Conservation (phyloP, 257 asterid species). For the Ajuga chamaepitys region DNA sequence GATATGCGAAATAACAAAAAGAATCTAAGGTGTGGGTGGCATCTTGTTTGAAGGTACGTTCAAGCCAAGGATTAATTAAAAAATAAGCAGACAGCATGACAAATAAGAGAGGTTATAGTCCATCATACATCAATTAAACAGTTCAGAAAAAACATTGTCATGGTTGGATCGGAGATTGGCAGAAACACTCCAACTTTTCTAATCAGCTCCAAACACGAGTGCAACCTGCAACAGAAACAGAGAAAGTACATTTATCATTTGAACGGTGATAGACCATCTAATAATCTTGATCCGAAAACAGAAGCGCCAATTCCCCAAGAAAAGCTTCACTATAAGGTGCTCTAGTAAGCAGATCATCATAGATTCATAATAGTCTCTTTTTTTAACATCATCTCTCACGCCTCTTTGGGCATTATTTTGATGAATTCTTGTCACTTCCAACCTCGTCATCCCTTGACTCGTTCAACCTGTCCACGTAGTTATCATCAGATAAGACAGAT, state of each 20-base stretch:
- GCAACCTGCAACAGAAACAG: constrained; percentile 72
- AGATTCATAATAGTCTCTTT: constrained; percentile 14
- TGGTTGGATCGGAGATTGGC: constrained; percentile 36
- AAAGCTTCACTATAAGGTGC: constrained; percentile 19
- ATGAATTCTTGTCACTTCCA: constrained; percentile 17
- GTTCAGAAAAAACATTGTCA: constrained; percentile 46
- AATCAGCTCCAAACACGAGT: constrained; percentile 36
- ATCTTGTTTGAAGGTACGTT: constrained; percentile 17
- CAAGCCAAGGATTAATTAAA: constrained; percentile 13
- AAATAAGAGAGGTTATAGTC: constrained; percentile 45
- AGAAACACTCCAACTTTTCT: constrained; percentile 33
- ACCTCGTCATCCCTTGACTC: constrained; percentile 11
- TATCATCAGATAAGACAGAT: constrained; percentile 31
- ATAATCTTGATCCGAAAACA: constrained; percentile 25
- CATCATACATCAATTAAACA: constrained; percentile 59
- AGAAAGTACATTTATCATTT: constrained; percentile 35
- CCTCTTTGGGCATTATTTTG: background rate
- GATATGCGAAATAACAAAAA: background rate
- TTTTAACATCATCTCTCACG: constrained; percentile 10
- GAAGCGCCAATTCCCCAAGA: constrained; percentile 22
- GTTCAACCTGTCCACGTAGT: constrained; percentile 18
- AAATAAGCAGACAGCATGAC: constrained; percentile 18
- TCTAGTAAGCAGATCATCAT: constrained; percentile 23
- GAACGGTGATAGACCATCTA: constrained; percentile 33
- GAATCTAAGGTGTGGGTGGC: constrained; percentile 8